Base-by-base conservation (phyloP, 768 basidiomycete genomes). In the Mrakia gelida region DNA sequence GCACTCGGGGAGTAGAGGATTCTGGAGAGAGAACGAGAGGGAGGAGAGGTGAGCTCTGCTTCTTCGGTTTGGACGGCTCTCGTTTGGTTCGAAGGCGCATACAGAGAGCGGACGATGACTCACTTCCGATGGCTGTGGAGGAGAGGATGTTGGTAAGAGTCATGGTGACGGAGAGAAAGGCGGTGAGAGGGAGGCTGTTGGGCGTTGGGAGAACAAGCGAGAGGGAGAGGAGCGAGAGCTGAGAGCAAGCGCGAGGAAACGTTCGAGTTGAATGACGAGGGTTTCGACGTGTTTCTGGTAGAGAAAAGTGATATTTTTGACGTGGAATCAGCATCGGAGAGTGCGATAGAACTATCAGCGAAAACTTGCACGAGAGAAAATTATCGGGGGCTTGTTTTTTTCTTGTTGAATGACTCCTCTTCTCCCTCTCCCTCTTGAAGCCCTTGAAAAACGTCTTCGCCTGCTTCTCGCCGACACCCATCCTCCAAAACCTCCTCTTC, bases 131-230 rank as follows among this genome's bases (percentile, higher is more conserved):
- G 56, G 54, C 32, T 41, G 41, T 74, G 18, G 73, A 74, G 23
- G 73, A 59, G 41, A 74, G 73, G 68, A 71, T 26, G 43, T 71
- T 71, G 43, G 68, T 71, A 11, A 71, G 68, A n/a, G 68, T 71
- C 68, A 71, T 71, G 67, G 5, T 38, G 38, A 8, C 38, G 8
- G 38, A 38, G 41, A 49, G 38, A 28, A 18, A 38, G 68, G 28
- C 16, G 18, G 43, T 41, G 8, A 26, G n/a, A 18, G 23, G 7
- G 43, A 28, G 38, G 32, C 34, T 43, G 41, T 18, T n/a, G 21
- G 68, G 16, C 7, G 16, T 30, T 71, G 68, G 67, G 38, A 32
- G 26, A n/a, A n/a, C n/a, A n/a, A n/a, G 65, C 38, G 67, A 34
- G 30, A 41, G 10, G 10, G 34, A 23, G 67, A 4, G 41, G 67